Conservation (phyloP, 345 rosid species). For the Salix koriyanagi region DNA sequence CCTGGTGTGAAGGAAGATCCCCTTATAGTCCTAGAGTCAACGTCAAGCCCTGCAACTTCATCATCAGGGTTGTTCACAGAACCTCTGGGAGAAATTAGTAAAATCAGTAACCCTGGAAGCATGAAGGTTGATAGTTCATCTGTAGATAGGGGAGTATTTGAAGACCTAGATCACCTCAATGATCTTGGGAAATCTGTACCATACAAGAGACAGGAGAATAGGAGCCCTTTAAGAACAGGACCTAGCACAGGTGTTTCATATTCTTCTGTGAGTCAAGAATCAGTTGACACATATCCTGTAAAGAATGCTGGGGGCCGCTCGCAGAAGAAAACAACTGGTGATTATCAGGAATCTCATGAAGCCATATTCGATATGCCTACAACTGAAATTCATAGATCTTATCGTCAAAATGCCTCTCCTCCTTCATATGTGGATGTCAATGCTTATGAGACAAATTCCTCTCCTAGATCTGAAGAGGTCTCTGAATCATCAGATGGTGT, state of each 20-base stretch:
- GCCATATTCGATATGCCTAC: slow-evolving; percentile 41
- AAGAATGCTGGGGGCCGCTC: slow-evolving; percentile 37
- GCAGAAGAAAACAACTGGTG: slow-evolving; percentile 35
- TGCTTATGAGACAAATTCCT: slow-evolving; percentile 36
- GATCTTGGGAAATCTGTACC: slow-evolving; percentile 56
- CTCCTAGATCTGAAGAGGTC: slow-evolving; percentile 47
- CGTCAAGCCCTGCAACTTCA: slow-evolving; percentile 34
- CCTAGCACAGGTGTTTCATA: slow-evolving; percentile 34
- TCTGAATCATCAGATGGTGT: slow-evolving; percentile 60
- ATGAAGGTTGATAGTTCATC: slow-evolving; percentile 38
- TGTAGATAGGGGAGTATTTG: slow-evolving; percentile 41
- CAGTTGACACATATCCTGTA: slow-evolving; percentile 30
- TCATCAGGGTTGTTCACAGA: slow-evolving; percentile 38
- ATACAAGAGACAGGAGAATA: slow-evolving; percentile 43
- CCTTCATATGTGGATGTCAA: slow-evolving; percentile 39
- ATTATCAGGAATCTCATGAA: slow-evolving; percentile 45
- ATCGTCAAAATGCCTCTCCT: slow-evolving; percentile 42
- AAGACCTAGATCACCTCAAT: slow-evolving; percentile 63
- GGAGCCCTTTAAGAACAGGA: slow-evolving; percentile 43
- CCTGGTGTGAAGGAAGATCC: slow-evolving; percentile 52
- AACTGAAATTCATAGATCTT: slow-evolving; percentile 29
- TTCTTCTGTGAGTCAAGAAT: slow-evolving; percentile 36
- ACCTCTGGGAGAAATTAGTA: slow-evolving; percentile 48
- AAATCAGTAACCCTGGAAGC: slow-evolving; percentile 38
- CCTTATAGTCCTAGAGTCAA: slow-evolving; percentile 52